Evolutionary conservation across 805 yeast genomes (phyloP).

Genomic region (Wickerhamiella hasegawae): DNA sequence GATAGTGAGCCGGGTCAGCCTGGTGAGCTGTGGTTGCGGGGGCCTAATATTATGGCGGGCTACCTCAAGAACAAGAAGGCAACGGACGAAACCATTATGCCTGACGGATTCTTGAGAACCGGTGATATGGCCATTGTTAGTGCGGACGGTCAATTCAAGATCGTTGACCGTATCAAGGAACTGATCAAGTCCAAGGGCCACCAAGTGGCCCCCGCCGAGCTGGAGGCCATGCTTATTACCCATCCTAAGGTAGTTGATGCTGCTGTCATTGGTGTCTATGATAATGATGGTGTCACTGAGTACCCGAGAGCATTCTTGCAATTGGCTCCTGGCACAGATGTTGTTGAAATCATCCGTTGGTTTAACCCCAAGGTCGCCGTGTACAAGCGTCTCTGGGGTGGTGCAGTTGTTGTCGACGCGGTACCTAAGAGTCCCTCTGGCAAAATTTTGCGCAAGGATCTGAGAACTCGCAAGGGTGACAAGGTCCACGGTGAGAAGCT

Average conservation of each 20-base stretch:
- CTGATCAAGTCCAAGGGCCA: conserved; percentile 57
- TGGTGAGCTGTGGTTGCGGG: conserved; percentile 41
- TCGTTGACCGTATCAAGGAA: conserved; percentile 47
- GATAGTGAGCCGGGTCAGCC: conserved; percentile 45
- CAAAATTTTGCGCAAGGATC: conserved; percentile 78
- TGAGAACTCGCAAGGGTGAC: conserved; percentile 22
- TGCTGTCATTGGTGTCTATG: conserved; percentile 62
- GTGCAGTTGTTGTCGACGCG: conserved; percentile 53
- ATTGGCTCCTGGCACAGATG: conserved; percentile 14
- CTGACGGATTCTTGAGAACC: conserved; percentile 38
- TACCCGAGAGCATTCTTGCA: conserved; percentile 19
- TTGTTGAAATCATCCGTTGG: conserved; percentile 16
- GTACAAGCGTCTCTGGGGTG: conserved; percentile 23
- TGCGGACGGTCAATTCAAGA: conserved; percentile 24
- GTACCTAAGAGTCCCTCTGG: conserved; percentile 91
- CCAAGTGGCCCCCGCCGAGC: conserved; percentile 88
- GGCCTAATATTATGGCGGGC: conserved; percentile 34
- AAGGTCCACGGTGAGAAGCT: no score
- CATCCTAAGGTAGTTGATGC: conserved; percentile 68
- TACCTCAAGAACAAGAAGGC: conserved; percentile 34
- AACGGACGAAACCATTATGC: conserved; percentile 28
- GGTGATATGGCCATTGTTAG: conserved; percentile 36
- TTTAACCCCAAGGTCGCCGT: conserved; percentile 19
- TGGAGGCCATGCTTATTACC: conserved; percentile 65
- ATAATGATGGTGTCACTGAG: conserved; percentile 67